These are phyloP conservation scores for Podospora bellae-mahoneyi DNA, from an alignment of 495 filamentous ascomycete species.

Conservation along the genomic window DNA sequence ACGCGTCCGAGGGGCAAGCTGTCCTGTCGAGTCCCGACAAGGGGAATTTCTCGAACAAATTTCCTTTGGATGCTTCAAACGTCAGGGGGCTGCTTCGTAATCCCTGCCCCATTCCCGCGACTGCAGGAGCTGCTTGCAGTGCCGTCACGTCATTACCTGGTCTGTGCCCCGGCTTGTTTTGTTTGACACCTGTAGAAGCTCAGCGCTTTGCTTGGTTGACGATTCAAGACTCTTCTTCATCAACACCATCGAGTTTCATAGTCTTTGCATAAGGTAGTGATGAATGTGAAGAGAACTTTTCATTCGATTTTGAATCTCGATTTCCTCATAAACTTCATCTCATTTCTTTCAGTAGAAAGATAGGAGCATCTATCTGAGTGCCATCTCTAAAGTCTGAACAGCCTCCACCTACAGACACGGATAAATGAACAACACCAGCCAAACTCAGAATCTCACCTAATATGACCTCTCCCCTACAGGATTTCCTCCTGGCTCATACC, in stretches of 20 bases:
- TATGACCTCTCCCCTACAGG: background rate
- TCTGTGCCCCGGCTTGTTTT: background rate
- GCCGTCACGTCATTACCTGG: constrained; percentile 5
- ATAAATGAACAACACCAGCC: background rate
- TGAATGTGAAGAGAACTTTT: background rate
- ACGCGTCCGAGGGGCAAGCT: constrained; percentile 6
- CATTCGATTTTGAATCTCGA: too few relatives aligned
- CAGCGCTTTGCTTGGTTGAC: background rate
- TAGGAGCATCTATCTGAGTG: too few relatives aligned
- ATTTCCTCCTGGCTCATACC: background rate
- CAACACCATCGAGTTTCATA: background rate
- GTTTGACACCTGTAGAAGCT: background rate
- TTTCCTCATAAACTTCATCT: too few relatives aligned
- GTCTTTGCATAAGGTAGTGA: too few relatives aligned
- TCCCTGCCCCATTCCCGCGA: background rate
- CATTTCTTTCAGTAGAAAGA: too few relatives aligned
- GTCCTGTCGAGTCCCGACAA: background rate
- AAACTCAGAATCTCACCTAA: background rate
- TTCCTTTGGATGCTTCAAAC: background rate
- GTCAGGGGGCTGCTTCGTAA: background rate
- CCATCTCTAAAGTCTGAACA: too few relatives aligned
- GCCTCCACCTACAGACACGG: too few relatives aligned
- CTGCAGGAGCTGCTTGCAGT: background rate
- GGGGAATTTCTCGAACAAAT: constrained; percentile 5
- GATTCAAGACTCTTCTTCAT: background rate